A percentile compares a stretch with the other conserved stretches of the same genome.
Conservation (phyloP, 2,329 filamentous ascomycete species). For the Exophiala spinifera region DNA sequence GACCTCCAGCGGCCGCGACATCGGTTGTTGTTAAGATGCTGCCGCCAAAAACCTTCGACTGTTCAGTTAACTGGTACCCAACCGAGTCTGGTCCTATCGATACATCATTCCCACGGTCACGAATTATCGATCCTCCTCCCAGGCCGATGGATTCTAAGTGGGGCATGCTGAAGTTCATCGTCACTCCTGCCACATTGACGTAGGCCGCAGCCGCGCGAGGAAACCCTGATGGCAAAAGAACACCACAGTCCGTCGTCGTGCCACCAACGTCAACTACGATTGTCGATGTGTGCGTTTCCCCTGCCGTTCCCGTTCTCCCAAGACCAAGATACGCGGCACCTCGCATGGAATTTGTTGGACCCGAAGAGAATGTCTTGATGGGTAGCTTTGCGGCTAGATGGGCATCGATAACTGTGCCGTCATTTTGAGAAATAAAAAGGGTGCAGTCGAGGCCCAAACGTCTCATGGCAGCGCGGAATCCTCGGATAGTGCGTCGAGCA, state of each 20-base stretch:
- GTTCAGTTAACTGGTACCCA: constrained; percentile 49
- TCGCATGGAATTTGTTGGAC: constrained; percentile 62
- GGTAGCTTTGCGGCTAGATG: constrained; percentile 53
- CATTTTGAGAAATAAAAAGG: constrained; percentile 62
- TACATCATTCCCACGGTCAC: constrained; percentile 33
- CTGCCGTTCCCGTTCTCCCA: constrained; percentile 41
- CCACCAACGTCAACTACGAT: constrained; percentile 60
- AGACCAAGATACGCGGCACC: constrained; percentile 55
- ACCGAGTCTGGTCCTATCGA: constrained; percentile 56
- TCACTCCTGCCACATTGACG: constrained; percentile 56
- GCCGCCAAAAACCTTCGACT: constrained; percentile 54
- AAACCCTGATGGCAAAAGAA: constrained; percentile 56
- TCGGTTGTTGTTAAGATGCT: constrained; percentile 51
- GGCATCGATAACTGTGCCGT: constrained; percentile 58
- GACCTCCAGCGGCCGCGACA: constrained; percentile 42
- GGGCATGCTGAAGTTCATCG: constrained; percentile 59
- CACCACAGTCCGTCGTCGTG: constrained; percentile 59
- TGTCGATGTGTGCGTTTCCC: constrained; percentile 21
- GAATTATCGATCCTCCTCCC: constrained; percentile 52
- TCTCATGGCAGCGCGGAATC: constrained; percentile 54
- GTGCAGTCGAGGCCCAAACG: constrained; percentile 52
- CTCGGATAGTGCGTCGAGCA: constrained; percentile 55
- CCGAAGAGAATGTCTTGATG: constrained; percentile 61
- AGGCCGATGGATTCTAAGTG: constrained; percentile 56
- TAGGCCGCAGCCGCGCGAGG: constrained; percentile 59